Evolutionary conservation across 192 early-diverging fungal species (phyloP), one percentile per base, ranked within the genome.

Genomic region (Diversispora eburnea): DNA sequence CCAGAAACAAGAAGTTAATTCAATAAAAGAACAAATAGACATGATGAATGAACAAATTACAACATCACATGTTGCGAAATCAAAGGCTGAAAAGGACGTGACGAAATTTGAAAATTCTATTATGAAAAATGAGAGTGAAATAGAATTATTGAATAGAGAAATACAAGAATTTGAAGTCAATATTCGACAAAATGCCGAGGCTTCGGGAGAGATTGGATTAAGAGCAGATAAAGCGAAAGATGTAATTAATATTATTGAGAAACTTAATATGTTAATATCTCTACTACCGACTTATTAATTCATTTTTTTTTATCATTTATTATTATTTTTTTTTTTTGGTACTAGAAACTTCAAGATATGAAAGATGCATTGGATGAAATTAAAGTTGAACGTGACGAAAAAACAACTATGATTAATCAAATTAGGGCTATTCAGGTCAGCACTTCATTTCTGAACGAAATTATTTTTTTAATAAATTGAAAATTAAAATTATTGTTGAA

Each of bases 1-100:
- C 4, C 96, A 99, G 80, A 93, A 93, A 63, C 85, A 89, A 54
- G 91, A 88, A 33, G 92, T 95, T 9, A 93, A 96, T 64, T 87
- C 88, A 15, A 76, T 98, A 54, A 79, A 82, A 33, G 90, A 95
- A 55, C 88, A 91, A 64, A 92, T 98, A 65, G 89, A 87, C 58
- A 78, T 79, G 0, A 72, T 87, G 4, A 85, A 89, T 62, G 86
- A 91, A 22, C 84, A 87, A 66, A 82, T 92, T 8, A 92, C 91
- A 3, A 93, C 93, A 60, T 81, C 87, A 71, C 84, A 85, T 49
- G 90, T 91, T 6, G 84, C 90, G 25, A 90, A 93, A 62, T 79
- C 88, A 43, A 89, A 92, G 52, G 81, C 91, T 2, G 87, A 90
- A 66, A 96, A 94, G 78, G 87, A 90, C 60, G 79, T 91, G 20